Evolutionary conservation across 371 early-diverging fungal species (phyloP).

Genomic region (Mucor saturninus): DNA sequence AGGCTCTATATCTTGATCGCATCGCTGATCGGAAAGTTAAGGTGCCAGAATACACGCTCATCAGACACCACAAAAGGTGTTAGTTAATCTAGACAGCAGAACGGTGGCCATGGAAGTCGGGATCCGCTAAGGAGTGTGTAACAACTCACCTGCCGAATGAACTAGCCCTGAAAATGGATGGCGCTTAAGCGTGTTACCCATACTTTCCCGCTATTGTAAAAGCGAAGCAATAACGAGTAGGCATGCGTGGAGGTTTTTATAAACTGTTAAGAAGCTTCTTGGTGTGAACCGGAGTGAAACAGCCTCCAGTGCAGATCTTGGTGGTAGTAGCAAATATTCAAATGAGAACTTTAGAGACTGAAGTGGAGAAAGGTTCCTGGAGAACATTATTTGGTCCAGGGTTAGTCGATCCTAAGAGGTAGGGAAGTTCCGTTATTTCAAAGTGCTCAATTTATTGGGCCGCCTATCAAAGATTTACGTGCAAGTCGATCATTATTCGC

Average conservation of each 20-base stretch:
- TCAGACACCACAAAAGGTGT: constrained; percentile 9
- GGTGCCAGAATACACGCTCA: constrained; percentile 7
- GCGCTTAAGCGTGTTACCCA: constrained; percentile 73
- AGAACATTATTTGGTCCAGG: constrained; percentile 7
- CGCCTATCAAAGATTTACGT: background rate
- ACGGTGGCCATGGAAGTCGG: constrained; percentile 2
- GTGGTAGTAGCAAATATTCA: too few species aligned
- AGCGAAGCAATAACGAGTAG: constrained; percentile 61
- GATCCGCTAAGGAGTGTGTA: constrained; percentile 72
- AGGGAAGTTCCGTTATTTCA: constrained; percentile 7
- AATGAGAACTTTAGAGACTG: constrained; percentile 2
- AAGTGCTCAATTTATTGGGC: constrained; percentile 6
- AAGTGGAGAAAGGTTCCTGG: constrained; percentile 8
- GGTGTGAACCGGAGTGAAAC: constrained; percentile 59
- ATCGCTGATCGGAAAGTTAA: background rate
- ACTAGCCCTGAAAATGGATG: constrained; percentile 75
- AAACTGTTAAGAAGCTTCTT: constrained; percentile 52
- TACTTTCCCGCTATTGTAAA: constrained; percentile 65
- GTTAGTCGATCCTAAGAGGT: constrained; percentile 7
- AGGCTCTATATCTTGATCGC: too few species aligned
- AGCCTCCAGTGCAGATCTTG: constrained; percentile 30
- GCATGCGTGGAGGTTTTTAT: constrained; percentile 59
- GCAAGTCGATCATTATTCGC: too few species aligned
- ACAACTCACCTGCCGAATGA: constrained; percentile 73
- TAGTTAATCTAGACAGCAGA: constrained; percentile 5